These are phyloP conservation scores for Rhodotorula graminis DNA, from an alignment of 768 basidiomycete species.

Conservation along the genomic window DNA sequence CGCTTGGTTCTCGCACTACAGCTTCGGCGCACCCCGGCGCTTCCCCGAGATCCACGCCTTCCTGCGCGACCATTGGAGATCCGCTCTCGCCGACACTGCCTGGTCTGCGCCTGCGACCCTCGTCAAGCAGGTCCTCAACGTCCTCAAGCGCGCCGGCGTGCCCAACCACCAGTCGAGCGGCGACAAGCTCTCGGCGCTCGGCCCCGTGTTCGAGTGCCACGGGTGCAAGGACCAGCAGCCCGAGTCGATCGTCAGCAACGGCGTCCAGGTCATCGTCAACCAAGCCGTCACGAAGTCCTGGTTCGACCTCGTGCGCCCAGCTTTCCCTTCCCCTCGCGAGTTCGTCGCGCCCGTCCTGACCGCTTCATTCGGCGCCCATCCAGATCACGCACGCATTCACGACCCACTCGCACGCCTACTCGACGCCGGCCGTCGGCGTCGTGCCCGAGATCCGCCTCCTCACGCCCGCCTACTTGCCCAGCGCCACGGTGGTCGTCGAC, in stretches of 20 bases:
- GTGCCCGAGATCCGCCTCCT: background rate
- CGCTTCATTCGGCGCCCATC: no score
- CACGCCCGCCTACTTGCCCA: background rate
- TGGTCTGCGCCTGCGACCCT: background rate
- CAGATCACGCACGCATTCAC: background rate
- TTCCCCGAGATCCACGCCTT: no score
- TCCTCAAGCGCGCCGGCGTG: background rate
- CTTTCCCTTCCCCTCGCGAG: no score
- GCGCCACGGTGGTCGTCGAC: no score
- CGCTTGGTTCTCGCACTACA: background rate
- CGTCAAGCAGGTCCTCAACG: background rate
- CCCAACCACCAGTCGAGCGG: background rate
- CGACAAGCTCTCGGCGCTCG: background rate
- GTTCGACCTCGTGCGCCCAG: no score
- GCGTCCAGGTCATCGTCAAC: no score
- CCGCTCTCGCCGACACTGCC: no score
- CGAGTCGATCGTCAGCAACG: no score
- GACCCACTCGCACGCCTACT: background rate
- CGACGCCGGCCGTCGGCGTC: background rate
- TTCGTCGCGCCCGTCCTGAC: no score
- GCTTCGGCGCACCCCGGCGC: background rate
- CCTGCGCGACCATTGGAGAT: no score
- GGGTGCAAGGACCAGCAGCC: no score
- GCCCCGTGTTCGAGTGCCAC: background rate
- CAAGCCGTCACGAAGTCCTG: no score